These are phyloP conservation scores for Apiospora sp. DNA, from an alignment of 2,329 filamentous ascomycete genomes.

Conservation along the genomic window DNA sequence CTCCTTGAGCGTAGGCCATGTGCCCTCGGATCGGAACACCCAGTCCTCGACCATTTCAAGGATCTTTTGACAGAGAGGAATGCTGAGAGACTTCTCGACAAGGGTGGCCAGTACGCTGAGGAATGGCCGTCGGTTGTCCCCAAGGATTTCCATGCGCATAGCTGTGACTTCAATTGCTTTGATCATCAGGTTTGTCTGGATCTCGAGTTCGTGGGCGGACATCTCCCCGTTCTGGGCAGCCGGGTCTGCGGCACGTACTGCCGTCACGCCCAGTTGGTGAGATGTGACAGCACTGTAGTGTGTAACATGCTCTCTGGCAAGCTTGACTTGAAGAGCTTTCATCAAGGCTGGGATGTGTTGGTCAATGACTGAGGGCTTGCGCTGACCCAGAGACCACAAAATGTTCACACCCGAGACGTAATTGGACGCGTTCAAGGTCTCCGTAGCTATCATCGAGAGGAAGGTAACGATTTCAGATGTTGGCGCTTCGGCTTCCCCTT, in stretches of 20 bases:
- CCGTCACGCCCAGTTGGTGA: slow-evolving; percentile 52
- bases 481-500: slow-evolving; percentile 81
- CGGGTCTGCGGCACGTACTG: slow-evolving; percentile 60
- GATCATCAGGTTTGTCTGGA: slow-evolving; percentile 90
- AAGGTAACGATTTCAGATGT: slow-evolving; percentile 89
- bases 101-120: slow-evolving; percentile 93
- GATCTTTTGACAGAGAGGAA: slow-evolving; percentile 88
- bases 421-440: slow-evolving; percentile 81
- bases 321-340: slow-evolving; percentile 90
- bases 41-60: slow-evolving; percentile 92
- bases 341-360: slow-evolving; percentile 87
- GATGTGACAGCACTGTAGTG: slow-evolving; percentile 69
- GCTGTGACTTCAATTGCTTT: slow-evolving; percentile 95
- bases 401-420: slow-evolving; percentile 92
- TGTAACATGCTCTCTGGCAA: slow-evolving; percentile 91
- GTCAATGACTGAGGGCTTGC: slow-evolving; percentile 87
- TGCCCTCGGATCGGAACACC: slow-evolving; percentile 95
- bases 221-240: slow-evolving; percentile 64
- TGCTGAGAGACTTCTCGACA: slow-evolving; percentile 92
- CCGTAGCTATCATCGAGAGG: slow-evolving; percentile 84
- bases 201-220: slow-evolving; percentile 80
- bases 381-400: slow-evolving; percentile 87
- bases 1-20: slow-evolving; percentile 96
- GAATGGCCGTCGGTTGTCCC: slow-evolving; percentile 90
- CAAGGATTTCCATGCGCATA: slow-evolving; percentile 88